Evolutionary conservation across 306 rosid genomes (phyloP).

Genomic region (Prunus dulcis): DNA sequence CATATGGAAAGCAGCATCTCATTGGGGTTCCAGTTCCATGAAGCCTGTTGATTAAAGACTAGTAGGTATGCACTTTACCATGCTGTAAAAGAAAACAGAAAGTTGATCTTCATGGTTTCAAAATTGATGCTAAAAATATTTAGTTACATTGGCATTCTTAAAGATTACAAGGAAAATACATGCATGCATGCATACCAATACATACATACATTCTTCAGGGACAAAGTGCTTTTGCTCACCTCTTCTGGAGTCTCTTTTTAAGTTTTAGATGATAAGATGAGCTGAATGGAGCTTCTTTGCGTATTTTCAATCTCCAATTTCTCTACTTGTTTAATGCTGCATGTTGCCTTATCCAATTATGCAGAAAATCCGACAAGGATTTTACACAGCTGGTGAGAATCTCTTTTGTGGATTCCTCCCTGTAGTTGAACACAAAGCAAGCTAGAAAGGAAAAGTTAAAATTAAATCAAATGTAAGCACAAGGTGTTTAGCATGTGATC

Average conservation of each 20-base stretch:
- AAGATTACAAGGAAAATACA: too few relatives aligned
- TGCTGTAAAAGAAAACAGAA: too few relatives aligned
- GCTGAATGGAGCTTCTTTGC: constrained; percentile 26
- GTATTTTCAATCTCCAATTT: neutral
- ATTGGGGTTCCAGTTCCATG: too few relatives aligned
- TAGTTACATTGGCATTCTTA: too few relatives aligned
- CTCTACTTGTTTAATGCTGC: constrained; percentile 13
- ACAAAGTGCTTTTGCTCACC: constrained; percentile 21
- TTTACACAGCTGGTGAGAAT: constrained; percentile 56
- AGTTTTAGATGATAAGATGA: constrained; percentile 30
- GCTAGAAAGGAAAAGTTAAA: constrained; percentile 8
- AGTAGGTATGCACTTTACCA: too few relatives aligned
- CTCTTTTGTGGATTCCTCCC: constrained; percentile 46
- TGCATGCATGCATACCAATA: too few relatives aligned
- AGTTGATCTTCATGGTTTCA: too few relatives aligned
- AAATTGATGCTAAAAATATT: too few relatives aligned
- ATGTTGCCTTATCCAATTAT: constrained; percentile 19
- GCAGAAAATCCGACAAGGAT: constrained; percentile 36
- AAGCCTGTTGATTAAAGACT: too few relatives aligned
- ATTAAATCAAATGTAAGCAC: constrained; percentile 26
- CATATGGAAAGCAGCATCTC: constrained; percentile 10
- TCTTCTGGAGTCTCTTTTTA: neutral
- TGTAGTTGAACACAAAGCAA: constrained; percentile 27
- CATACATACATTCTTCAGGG: constrained; percentile 9
- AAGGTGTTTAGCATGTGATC: constrained; percentile 59